Evolutionary conservation across 1,139 yeast species (phyloP), one percentile per base, ranked within the genome.

Genomic region (Candida glucosophila): DNA sequence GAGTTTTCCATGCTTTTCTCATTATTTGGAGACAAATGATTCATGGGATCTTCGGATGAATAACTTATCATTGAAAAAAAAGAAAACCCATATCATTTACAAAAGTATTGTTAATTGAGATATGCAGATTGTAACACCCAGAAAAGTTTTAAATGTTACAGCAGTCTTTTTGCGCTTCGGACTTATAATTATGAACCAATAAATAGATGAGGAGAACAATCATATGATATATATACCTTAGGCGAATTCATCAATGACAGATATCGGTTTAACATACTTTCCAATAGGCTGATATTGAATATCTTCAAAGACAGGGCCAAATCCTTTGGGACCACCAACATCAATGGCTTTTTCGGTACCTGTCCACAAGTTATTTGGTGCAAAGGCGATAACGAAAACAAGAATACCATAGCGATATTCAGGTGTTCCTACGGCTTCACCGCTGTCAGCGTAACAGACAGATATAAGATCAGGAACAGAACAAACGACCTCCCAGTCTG

Each of bases 351-450:
- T 44, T 15, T 44, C 43, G 1, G 60, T 44, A 15, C 44, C 48
- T 2, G 55, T 51, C 72, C 72, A 65, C 20, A 44, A 36, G 22
- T 52, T 40, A 26, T 49, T 41, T 17, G 69, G 63, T 1, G 69
- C 50, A 29, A 65, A 49, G 3, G 46, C 66, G 7, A 65, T 27
- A 1, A 65, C 69, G 35, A 47, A 43, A 5, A 64, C 71, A 22
- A 49, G 32, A 15, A 65, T 34, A 2, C 71, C 70, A 36, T 65
- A 65, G 23, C 63, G 47, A 39, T 58, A 64, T 24, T 64, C 70
- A 8, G 65, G 67, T 3, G 68, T 61, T 3, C 72, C 71, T 9
- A 65, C 52, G 4, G 67, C 69, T 30, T 60, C 66, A 15, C 71
- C 72, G 14, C 50, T 46, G 21, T 58, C 60, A 3, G 52, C 41